Conservation (phyloP, 2,329 filamentous ascomycete species). For the Aspergillus arachidicola region DNA sequence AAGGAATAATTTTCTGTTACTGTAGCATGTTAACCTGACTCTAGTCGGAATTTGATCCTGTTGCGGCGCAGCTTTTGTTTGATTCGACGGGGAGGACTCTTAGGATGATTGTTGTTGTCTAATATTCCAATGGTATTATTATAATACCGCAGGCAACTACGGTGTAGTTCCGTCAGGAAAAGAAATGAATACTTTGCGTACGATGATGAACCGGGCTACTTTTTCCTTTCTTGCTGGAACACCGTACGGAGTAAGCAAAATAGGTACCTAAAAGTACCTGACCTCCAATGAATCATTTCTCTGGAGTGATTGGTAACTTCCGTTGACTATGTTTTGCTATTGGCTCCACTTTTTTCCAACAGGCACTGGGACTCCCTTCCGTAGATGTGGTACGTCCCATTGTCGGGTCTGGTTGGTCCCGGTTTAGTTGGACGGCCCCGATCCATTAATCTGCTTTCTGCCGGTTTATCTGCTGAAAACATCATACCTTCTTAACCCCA, state of each 20-base stretch:
- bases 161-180: conserved; percentile 6
- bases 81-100: conserved; percentile 12
- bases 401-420: conserved; percentile 17
- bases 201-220: conserved; percentile 11
- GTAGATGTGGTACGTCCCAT: conserved; percentile 14
- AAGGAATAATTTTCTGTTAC: background rate
- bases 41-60: conserved; percentile 19
- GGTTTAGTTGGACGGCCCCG: conserved; percentile 29
- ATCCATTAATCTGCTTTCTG: conserved; percentile 19
- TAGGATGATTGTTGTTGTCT: background rate
- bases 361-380: conserved; percentile 18
- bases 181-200: conserved; percentile 5
- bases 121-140: background rate
- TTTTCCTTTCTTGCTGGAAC: conserved; percentile 9
- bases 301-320: conserved; percentile 15
- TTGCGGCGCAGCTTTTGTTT: conserved; percentile 12
- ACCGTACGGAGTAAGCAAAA: background rate
- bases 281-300: conserved; percentile 1
- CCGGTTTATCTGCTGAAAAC: conserved; percentile 22
- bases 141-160: background rate
- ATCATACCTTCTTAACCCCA: conserved; percentile 20
- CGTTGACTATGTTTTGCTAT: conserved; percentile 18
- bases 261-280: conserved; percentile 3
- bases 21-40: background rate
- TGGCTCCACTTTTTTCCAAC: conserved; percentile 26